These are phyloP conservation scores for Talaromyces amestolkiae DNA, from an alignment of 2,329 filamentous ascomycete genomes.

Conservation along the genomic window DNA sequence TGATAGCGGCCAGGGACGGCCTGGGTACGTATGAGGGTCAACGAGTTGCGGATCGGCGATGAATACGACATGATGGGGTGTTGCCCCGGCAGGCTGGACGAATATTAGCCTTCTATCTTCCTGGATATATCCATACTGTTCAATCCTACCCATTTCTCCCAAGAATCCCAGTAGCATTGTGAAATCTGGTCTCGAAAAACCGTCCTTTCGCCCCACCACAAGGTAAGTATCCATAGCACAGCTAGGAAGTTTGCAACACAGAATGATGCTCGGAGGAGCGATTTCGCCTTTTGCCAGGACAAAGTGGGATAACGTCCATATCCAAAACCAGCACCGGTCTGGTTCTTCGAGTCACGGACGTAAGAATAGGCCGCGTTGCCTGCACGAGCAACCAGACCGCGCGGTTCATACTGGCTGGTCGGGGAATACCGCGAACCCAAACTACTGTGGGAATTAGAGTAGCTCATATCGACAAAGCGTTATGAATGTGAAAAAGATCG, in stretches of 20 bases:
- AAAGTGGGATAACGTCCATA: conserved; percentile 18
- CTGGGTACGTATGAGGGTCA: conserved; percentile 92
- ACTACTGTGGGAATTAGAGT: conserved; percentile 32
- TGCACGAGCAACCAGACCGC: conserved; percentile 19
- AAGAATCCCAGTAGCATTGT: conserved; percentile 75
- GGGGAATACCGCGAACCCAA: conserved; percentile 29
- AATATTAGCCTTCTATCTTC: conserved; percentile 14
- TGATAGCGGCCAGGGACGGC: conserved; percentile 71
- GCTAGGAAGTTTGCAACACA: conserved; percentile 64
- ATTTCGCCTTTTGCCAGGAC: conserved; percentile 22
- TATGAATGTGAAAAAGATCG: not conserved
- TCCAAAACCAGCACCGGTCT: conserved; percentile 19
- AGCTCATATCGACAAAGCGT: conserved; percentile 30
- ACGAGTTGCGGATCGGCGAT: conserved; percentile 89
- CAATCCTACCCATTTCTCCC: conserved; percentile 82
- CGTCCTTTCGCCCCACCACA: conserved; percentile 84
- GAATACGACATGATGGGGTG: conserved; percentile 79
- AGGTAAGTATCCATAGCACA: conserved; percentile 68
- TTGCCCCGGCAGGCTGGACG: conserved; percentile 64
- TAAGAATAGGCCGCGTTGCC: conserved; percentile 25
- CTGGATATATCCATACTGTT: not conserved
- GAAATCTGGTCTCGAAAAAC: conserved; percentile 69
- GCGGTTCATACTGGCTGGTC: conserved; percentile 19
- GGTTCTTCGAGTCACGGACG: conserved; percentile 24
- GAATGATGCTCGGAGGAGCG: conserved; percentile 24